Evolutionary conservation across 2,329 filamentous ascomycete genomes (phyloP).

Genomic region (Thelonectria olida): DNA sequence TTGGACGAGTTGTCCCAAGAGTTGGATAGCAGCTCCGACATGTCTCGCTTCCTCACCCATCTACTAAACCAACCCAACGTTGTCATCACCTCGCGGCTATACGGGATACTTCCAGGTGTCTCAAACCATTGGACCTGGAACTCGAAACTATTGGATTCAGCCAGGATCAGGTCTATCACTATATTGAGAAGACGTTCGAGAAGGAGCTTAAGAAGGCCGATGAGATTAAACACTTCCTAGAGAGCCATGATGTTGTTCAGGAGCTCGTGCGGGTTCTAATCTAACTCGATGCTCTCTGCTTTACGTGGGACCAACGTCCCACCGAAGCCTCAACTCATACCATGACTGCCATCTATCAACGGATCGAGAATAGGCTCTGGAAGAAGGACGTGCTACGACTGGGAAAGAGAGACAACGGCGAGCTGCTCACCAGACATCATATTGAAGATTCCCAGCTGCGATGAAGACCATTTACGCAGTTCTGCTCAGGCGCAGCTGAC

Average conservation of each 20-base stretch:
- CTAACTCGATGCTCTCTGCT: conserved; percentile 55
- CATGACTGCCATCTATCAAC: conserved; percentile 49
- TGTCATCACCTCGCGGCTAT: conserved; percentile 53
- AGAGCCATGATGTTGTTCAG: conserved; percentile 43
- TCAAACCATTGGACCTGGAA: conserved; percentile 42
- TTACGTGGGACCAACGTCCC: conserved; percentile 42
- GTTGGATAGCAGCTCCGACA: conserved; percentile 15
- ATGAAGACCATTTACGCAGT: too few species aligned
- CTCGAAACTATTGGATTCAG: conserved; percentile 53
- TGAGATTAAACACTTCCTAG: conserved; percentile 45
- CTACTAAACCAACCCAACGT: conserved; percentile 47
- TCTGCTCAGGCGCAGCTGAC: too few species aligned
- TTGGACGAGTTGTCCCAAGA: conserved; percentile 51
- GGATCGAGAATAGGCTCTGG: conserved; percentile 49
- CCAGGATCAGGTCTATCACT: conserved; percentile 46
- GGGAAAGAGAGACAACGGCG: conserved; percentile 30
- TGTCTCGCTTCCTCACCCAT: conserved; percentile 35
- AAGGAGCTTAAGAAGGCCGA: conserved; percentile 26
- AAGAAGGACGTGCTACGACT: conserved; percentile 48
- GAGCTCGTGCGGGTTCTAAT: conserved; percentile 54
- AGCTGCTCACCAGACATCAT: neutral
- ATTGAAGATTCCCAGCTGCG: conserved; percentile 16
- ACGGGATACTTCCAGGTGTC: conserved; percentile 25
- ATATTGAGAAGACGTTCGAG: conserved; percentile 22
- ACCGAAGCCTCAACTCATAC: conserved; percentile 35